A percentile compares a stretch with the other conserved stretches of the same genome.
Evolutionary conservation across 768 basidiomycete genomes (phyloP).

Genomic region (Mycena belliarum): DNA sequence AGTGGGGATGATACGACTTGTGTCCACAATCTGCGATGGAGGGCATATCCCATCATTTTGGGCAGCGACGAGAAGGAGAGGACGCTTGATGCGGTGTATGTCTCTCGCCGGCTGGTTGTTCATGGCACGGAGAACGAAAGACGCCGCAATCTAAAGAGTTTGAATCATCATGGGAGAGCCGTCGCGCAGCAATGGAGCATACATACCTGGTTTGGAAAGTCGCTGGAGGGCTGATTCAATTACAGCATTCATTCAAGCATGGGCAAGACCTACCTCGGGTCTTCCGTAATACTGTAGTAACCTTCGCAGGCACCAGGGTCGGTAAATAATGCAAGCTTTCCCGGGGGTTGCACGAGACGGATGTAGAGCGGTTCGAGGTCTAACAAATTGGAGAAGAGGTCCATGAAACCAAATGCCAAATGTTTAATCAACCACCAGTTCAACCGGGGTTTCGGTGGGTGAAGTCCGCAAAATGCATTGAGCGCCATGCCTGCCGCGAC

Average conservation of each 20-base stretch:
- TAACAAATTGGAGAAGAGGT: conserved; percentile 26
- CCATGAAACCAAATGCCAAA: conserved; percentile 23
- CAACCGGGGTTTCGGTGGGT: conserved; percentile 8
- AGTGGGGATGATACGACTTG: conserved; percentile 1
- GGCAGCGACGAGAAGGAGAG: conserved; percentile 23
- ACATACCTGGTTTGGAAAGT: conserved; percentile 17
- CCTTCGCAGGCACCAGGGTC: conserved; percentile 24
- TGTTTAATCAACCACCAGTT: conserved; percentile 22
- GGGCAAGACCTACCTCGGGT: conserved; percentile 1
- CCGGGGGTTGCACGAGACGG: conserved; percentile 23
- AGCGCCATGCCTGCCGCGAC: conserved; percentile 28
- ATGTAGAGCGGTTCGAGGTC: conserved; percentile 29
- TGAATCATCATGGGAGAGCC: not conserved
- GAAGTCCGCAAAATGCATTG: conserved; percentile 31
- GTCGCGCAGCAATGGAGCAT: not conserved
- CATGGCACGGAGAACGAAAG: conserved; percentile 20
- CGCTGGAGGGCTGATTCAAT: not conserved
- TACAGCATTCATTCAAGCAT: too few species aligned
- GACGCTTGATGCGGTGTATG: conserved; percentile 21
- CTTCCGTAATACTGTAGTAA: conserved; percentile 12
- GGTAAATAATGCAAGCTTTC: conserved; percentile 22
- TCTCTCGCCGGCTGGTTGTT: conserved; percentile 13
- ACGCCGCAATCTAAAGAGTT: conserved; percentile 13
- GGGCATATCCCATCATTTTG: conserved; percentile 23
- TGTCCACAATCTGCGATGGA: conserved; percentile 2